Evolutionary conservation across 192 early-diverging fungal genomes (phyloP), one percentile per base, ranked within the genome.

Genomic region (Coemansia sp.): DNA sequence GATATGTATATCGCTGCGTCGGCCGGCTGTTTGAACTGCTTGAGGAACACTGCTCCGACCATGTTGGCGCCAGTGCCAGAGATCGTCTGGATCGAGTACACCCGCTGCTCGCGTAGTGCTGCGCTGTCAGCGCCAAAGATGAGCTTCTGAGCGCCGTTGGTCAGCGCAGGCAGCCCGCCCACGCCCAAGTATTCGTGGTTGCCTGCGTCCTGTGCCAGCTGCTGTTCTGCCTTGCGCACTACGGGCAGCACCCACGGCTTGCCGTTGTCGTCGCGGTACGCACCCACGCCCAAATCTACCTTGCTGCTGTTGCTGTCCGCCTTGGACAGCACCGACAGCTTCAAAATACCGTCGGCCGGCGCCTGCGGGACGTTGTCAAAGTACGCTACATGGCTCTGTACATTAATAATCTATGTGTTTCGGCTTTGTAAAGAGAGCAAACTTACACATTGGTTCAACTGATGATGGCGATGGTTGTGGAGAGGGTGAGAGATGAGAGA

Each of bases 131-230:
- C 74, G 26, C 97, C 95, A 25, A 97, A 83, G 50, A 97, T 93
- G 53, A 99, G 82, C 61, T 80, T 85, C 38, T 85, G 85, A 1
- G 94, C 89, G n/a, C 92, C 93, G 53, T 83, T 75, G 29, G 87
- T 93, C 76, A 94, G 95, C 16, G 85, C 64, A 2, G 85, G 77
- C 14, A 92, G 82, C 29, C 97, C 97, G 51, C 87, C 90, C 68
- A 97, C 94, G 48, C 89, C 85, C 56, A 93, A 83, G 73, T 99
- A 99, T 82, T 99, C 97, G 85, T 99, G 95, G 78, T 97, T 91
- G 61, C 86, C 60, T 35, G 87, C 74, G 71, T 97, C 89, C 19
- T 86, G 67, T 35, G 89, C 70, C 35, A 98, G 68, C 37, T 83
- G 84, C 31, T 81, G 68, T 75, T 97, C 91, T 47, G 93, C 95